phyloP scores from a whole-genome alignment of 495 filamentous ascomycete genomes.

The Xylaria castorea region DNA sequence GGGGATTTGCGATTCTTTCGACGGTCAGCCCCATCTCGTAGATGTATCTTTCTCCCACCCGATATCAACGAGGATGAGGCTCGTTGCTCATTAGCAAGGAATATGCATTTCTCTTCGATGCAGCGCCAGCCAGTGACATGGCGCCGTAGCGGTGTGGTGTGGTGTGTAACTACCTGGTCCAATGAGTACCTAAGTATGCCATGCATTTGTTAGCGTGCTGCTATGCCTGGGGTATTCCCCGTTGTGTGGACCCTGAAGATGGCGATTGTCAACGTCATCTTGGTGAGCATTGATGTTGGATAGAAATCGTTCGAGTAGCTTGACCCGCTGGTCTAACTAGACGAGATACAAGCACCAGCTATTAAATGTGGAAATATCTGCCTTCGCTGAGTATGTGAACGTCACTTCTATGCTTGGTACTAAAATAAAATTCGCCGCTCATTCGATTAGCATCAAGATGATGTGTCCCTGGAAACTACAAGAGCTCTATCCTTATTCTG shows the following conservation, averaged over 20 bases:
- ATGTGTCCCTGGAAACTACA: neutral
- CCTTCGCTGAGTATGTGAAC: neutral
- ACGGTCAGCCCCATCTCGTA: constrained; percentile 21
- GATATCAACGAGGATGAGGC: neutral
- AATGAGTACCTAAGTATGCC: neutral
- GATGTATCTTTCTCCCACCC: constrained; percentile 13
- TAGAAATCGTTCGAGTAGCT: neutral
- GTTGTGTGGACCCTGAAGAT: constrained; percentile 12
- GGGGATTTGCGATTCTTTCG: neutral
- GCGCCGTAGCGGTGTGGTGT: neutral
- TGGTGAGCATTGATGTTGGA: neutral
- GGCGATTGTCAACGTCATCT: constrained; percentile 11
- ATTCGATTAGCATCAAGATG: neutral
- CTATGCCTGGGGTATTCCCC: neutral
- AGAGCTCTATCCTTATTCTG: neutral
- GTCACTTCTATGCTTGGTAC: neutral
- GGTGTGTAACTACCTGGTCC: neutral
- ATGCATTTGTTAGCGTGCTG: constrained; percentile 22
- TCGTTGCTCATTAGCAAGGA: neutral
- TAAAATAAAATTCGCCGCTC: neutral
- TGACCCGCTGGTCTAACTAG: neutral
- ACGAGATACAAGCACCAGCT: neutral
- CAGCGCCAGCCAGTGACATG: constrained; percentile 11
- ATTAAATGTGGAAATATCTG: neutral
- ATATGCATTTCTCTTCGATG: neutral